Evolutionary conservation across 306 rosid species (phyloP), one percentile per base, ranked within the genome.

Genomic region (Astragalus glycyphyllos): DNA sequence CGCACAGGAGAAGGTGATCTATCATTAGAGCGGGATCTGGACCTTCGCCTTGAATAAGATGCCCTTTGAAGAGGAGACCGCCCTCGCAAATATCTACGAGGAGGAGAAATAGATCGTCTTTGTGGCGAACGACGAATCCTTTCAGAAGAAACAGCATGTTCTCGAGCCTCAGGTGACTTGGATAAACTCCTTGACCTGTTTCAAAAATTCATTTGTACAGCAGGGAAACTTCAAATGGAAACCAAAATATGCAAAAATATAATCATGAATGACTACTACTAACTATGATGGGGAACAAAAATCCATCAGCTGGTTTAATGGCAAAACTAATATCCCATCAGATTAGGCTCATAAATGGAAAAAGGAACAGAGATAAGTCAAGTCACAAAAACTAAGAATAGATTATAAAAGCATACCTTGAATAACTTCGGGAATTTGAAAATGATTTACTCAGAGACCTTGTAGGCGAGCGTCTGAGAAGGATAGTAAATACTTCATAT

Each of bases 171-270:
- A 7, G 88, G 90, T 37, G 95, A 88, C 70, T 79, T 67, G 7
- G 96, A 92, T 55, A 79, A 20, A 50, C 96, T 90, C 60, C 80
- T 85, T 44, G 96, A 81, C 71, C 71, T 77, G 34, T 63, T 77
- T 41, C 87, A 44, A 17, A 68, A 23, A 58, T 56, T 60, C 16
- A 62, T 50, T 79, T 14, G 40, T 60, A 10, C 68, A n/a, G 13
- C 15, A 51, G 8, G 48, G 16, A 41, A 79, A 65, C 17, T 45
- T 10, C 1, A 46, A 54, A 73, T 44, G 7, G 11, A 73, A 51
- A 58, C 58, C 17, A 45, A 68, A 68, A 15, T 42, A 40, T 26
- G 64, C 8, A 37, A 3, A 11, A 42, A 9, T 14, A 45, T 10
- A 63, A 37, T 68, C 29, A 32, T 44, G 1, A 42, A 41, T 17